Evolutionary conservation across 2,329 filamentous ascomycete species (phyloP), one percentile per base, ranked within the genome.

Genomic region (Trichoderma pleuroti): DNA sequence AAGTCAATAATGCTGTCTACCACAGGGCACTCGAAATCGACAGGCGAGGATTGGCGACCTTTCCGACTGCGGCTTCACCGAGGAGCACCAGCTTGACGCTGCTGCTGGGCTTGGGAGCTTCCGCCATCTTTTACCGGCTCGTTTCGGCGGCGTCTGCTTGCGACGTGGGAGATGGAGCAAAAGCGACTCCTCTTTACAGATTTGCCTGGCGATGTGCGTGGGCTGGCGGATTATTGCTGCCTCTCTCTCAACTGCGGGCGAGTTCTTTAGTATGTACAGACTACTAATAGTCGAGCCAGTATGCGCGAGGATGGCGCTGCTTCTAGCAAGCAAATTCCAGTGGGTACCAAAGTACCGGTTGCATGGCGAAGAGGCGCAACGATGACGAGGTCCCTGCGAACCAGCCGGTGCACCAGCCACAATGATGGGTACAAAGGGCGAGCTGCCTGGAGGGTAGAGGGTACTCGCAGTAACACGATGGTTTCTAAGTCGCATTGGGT

Each of bases 31-130:
- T 61, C 21, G 64, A 14, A 56, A 16, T 56, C 18, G 64, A 61
- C n/a, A 42, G 18, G 60, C 39, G 39, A 34, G 36, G 57, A 39
- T 54, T 49, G 82, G 73, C 86, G 28, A 97, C 96, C 92, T 99
- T 99, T 89, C 96, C 96, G 71, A 99, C 96, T 72, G 96, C 96
- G 74, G 96, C 96, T 85, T 99, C 96, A 76, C 96, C 96, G 71
- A 99, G 91, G 80, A 99, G 89, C 75, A 99, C 96, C 76, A 99
- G 92, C 91, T 99, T 99, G 82, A 99, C 96, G 85, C 96, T 99
- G 90, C 94, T 98, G 87, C 94, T 98, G 73, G 96, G 96, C 86
- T 98, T 99, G 72, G 93, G 92, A 80, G 87, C 86, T 76, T 83
- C 82, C 72, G 82, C 80, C 82, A 83, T 83, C 36, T 68, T 57